These are phyloP conservation scores for Pythium coloratum DNA, from an alignment of 352 stramenopile species.

Conservation along the genomic window DNA sequence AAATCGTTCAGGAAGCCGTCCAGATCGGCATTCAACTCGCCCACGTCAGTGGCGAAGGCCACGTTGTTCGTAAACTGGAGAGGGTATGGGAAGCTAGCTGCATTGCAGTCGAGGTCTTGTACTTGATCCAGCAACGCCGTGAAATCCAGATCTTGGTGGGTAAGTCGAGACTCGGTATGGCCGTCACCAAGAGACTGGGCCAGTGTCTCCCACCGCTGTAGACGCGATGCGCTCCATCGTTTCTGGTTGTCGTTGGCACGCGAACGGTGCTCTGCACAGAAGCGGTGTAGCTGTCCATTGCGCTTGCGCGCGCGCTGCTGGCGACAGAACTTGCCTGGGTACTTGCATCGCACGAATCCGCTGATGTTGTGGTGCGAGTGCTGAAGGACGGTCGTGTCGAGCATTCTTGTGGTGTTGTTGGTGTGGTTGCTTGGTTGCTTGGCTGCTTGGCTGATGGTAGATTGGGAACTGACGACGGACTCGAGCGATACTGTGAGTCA, in stretches of 20 bases:
- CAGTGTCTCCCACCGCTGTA: not conserved
- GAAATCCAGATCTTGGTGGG: not conserved
- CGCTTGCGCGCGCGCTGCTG: not conserved
- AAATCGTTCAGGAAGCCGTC: not conserved
- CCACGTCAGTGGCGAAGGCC: not conserved
- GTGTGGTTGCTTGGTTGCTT: not conserved
- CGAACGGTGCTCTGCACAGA: not conserved
- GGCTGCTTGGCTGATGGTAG: not conserved
- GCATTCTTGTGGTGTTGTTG: not conserved
- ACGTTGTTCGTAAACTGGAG: not conserved
- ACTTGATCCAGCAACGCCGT: not conserved
- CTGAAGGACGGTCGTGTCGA: not conserved
- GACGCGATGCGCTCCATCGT: not conserved
- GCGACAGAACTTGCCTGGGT: not conserved
- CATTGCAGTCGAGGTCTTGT: not conserved
- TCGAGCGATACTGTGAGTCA: not conserved
- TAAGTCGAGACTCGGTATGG: not conserved
- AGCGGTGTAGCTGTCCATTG: not conserved
- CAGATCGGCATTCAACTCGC: not conserved
- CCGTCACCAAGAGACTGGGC: not conserved
- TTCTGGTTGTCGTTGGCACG: not conserved
- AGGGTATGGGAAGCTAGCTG: not conserved
- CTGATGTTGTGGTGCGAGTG: not conserved
- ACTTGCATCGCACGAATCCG: not conserved
- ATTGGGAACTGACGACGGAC: not conserved